Base-by-base conservation (phyloP, 148 eudicot genomes). In the Cornus kousa region DNA sequence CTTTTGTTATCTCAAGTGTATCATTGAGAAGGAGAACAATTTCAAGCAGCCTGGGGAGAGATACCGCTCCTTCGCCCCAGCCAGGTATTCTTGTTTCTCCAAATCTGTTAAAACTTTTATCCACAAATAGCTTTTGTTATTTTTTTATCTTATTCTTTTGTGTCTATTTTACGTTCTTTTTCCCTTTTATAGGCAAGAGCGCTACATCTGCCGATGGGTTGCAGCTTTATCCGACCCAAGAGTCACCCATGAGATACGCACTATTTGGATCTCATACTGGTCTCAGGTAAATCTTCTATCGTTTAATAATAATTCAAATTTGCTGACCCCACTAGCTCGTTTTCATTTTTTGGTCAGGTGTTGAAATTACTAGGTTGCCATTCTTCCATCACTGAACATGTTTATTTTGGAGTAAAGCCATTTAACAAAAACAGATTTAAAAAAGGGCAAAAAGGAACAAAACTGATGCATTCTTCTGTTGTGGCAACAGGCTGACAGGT, bases 241-340 rank as follows among this genome's bases (percentile, higher is more conserved):
- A 68, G 75, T 83, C 60, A 83, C 85, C n/a, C 85, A 83, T 31
- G 85, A 83, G 82, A 75, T 76, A 33, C 72, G 79, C 62, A 32
- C 37, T 16, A 76, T 76, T 17, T 76, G 79, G 78, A 43, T 75
- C 8, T 75, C 78, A n/a, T 75, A 75, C 78, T 75, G 69, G 78
- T 35, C 78, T 75, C 79, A 76, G 79, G 79, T 76, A 24, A 62
- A 62, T n/a, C 59, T 53, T 53, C 16, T 4, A 6, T 17, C 66
- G 4, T 62, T 31, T 69, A 28, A 28, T 31, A 3, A 0, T 17
- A 7, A 20, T 62, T 19, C 23, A 20, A 11, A 11, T 13, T 14
- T 53, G 17, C 12, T 16, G 4, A 11, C 59, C 59, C 19, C 19
- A 53, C 3, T 53, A 16, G 59, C 19, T 0, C 59, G 12, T 53